Base-by-base conservation (phyloP, 805 yeast genomes). In the Candida odintsovae region DNA sequence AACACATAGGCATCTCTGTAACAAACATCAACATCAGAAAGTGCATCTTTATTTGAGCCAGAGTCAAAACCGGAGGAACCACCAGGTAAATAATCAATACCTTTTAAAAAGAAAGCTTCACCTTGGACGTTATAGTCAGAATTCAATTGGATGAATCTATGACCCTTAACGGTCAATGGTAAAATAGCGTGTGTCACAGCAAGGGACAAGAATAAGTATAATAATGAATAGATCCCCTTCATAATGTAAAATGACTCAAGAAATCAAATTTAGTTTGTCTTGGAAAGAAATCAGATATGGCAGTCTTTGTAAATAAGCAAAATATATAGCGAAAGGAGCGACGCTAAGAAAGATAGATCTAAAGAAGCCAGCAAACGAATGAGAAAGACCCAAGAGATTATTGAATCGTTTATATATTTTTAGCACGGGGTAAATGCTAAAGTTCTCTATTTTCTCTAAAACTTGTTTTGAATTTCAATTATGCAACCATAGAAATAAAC, bases 51-150 rank as follows among this genome's bases (percentile, higher is more conserved):
- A 9, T 62, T 64, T 1, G 65, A 54, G 7, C 41, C 36, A 3
- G 66, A 42, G 43, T 55, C 55, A 43, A 63, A 70, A 15, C 67
- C 72, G 1, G 95, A 86, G 0, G 96, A 83, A 2, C 97, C 97
- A 52, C 97, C 97, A 0, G 92, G 95, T 67, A 88, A 95, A 66
- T 90, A 90, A 66, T 89, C 97, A 37, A 90, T 79, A 51, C 97
- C 97, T 50, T 86, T 78, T 46, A 90, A 72, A 64, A 83, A 84
- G 63, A 88, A 90, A 9, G 86, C 84, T 40, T 75, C 73, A 29
- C 82, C 83, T 29, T 70, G 70, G 28, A 68, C 69, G 6, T 62
- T 50, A 13, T 72, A 66, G 44, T 67, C 66, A 7, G 72, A 56
- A 38, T 72, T 66, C 20, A 86, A 84, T 53, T 73, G 67, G 57